Conservation (phyloP, 768 basidiomycete genomes). For the Hortiboletus campestris region DNA sequence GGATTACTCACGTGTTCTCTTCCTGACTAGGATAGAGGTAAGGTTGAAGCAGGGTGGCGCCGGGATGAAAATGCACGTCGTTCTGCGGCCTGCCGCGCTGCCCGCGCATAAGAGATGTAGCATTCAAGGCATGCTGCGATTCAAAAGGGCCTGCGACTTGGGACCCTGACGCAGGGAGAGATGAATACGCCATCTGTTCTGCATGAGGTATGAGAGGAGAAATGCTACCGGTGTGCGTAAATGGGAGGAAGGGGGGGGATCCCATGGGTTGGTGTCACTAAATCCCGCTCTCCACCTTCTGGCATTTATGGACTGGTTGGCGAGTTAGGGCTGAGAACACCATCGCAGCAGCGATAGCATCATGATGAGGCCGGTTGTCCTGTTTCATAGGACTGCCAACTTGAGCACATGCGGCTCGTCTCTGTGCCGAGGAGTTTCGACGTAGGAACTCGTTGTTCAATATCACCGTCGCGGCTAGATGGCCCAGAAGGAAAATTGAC, state of each 20-base stretch:
- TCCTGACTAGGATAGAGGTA: background rate
- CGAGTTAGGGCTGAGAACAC: too few relatives aligned
- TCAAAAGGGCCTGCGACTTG: background rate
- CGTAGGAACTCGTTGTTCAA: too few relatives aligned
- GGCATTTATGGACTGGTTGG: too few relatives aligned
- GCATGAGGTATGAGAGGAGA: background rate
- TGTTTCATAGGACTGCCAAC: too few relatives aligned
- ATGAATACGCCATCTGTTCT: background rate
- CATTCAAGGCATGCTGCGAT: background rate
- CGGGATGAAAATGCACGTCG: background rate
- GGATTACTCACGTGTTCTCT: background rate
- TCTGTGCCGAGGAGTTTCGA: too few relatives aligned
- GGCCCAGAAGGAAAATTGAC: too few relatives aligned
- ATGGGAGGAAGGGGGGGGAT: background rate
- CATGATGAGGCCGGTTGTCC: too few relatives aligned
- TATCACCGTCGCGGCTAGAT: too few relatives aligned
- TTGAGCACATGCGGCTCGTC: too few relatives aligned
- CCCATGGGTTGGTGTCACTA: background rate
- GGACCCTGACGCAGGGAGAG: background rate
- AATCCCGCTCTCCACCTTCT: background rate
- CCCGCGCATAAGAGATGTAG: too few relatives aligned
- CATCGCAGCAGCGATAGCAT: too few relatives aligned
- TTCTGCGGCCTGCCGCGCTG: background rate
- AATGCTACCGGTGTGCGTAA: background rate
- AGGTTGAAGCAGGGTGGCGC: too few relatives aligned